phyloP scores from a whole-genome alignment of 768 basidiomycete genomes.

The Boletus coccyginus region DNA sequence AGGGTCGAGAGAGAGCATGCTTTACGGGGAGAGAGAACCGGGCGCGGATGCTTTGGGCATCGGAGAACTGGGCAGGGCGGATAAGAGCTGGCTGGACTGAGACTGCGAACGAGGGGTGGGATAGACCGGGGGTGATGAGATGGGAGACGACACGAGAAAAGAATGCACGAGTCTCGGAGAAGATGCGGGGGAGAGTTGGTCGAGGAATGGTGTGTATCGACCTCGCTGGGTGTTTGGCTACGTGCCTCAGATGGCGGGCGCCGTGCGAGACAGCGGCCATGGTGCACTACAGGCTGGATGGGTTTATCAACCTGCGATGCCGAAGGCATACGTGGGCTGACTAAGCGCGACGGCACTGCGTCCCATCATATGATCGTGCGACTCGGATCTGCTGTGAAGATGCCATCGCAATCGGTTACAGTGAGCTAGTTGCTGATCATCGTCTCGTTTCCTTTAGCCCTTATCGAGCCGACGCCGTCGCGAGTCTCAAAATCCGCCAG shows the following conservation, averaged over 20 bases:
- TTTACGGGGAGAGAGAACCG: conserved; percentile 56
- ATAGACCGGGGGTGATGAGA: conserved; percentile 53
- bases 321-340: conserved; percentile 18
- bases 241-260: conserved; percentile 22
- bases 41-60: conserved; percentile 44
- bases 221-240: conserved; percentile 26
- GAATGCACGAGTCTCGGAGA: conserved; percentile 53
- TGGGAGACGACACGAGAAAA: conserved; percentile 54
- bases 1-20: conserved; percentile 46
- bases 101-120: conserved; percentile 27
- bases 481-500: not conserved
- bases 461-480: not conserved
- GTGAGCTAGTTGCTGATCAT: not conserved
- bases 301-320: not conserved
- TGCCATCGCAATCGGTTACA: not conserved
- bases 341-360: conserved; percentile 9
- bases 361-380: not conserved
- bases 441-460: not conserved
- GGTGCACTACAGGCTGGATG: not conserved
- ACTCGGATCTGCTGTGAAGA: not conserved
- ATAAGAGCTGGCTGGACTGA: conserved; percentile 4
- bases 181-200: conserved; percentile 34
- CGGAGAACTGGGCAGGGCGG: conserved; percentile 17
- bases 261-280: conserved; percentile 29
- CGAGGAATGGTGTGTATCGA: conserved; percentile 43